Base-by-base conservation (phyloP, 345 rosid genomes). In the Mangifera indica region DNA sequence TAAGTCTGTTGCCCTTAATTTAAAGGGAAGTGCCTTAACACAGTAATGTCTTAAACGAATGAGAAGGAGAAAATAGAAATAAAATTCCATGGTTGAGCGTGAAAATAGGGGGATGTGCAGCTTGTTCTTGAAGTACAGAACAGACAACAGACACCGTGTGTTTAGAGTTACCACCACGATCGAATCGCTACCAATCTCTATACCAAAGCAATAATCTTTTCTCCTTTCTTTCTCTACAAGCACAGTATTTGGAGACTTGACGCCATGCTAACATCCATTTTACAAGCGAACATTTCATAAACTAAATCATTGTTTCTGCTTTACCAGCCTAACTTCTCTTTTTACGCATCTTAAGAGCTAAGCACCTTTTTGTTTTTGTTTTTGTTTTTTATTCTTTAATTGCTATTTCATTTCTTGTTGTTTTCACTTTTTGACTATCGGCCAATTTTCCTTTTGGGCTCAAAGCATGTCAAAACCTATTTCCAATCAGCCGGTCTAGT, bases 381-480 rank as follows among this genome's bases (percentile, higher is more conserved):
- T 45, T 22, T 14, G 26, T 5, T 24, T 20, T 45, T 45, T 45
- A 7, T 1, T 46, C 15, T 45, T 7, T 7, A 0, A 24, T 6
- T 0, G 17, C 21, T 7, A 0, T 44, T 44, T 34, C 53, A 49
- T 49, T 44, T n/a, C 15, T 14, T 48, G 21, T 48, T 48, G 55
- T 24, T 25, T 48, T 25, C 13, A 46, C 40, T 65, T 65, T 65
- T 46, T 65, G 42, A 65, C 56, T 48, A 8, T 69, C 55, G 63
- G 40, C 37, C 32, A 29, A 0, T 22, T 15, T 15, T 21, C 22
- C 40, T 24, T 72, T 69, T 34, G 11, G 32, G 29, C 60, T 59
- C 42, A 70, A 68, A 76, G 77, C 73, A 63, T 13, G 15, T 6
- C 54, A 64, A 64, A 73, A 32, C 7, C 56, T 32, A 67, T 74